A percentile compares a stretch with the other conserved stretches of the same genome.
These are phyloP conservation scores for Kazachstania sp. DNA, from an alignment of 1,139 yeast species.

Conservation along the genomic window DNA sequence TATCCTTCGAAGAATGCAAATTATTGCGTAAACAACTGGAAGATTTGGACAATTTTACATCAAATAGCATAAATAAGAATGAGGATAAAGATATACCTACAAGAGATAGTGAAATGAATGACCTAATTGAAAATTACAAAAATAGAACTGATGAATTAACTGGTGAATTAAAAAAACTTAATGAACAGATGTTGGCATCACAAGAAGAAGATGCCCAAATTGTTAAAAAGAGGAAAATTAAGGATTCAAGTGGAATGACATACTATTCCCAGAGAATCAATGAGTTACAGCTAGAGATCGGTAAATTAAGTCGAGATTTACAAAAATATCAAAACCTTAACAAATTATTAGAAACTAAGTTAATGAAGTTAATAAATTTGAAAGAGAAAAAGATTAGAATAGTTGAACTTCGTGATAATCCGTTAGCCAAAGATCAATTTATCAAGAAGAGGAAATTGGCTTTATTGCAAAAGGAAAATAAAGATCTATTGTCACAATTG, in stretches of 20 bases:
- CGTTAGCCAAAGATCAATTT: constrained; percentile 55
- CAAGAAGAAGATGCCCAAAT: constrained; percentile 17
- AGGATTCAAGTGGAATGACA: constrained; percentile 21
- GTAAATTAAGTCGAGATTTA: constrained; percentile 35
- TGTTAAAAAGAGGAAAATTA: constrained; percentile 28
- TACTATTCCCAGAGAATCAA: constrained; percentile 33
- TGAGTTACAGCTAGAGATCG: constrained; percentile 38
- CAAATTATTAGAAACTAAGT: constrained; percentile 32
- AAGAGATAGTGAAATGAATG: constrained; percentile 32
- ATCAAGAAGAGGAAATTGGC: constrained; percentile 50
- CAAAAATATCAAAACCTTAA: constrained; percentile 34
- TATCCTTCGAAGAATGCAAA: constrained; percentile 55
- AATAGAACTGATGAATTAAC: constrained; percentile 42
- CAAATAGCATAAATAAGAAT: constrained; percentile 10
- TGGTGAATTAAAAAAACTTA: constrained; percentile 31
- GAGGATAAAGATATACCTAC: constrained; percentile 7
- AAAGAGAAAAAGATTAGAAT: constrained; percentile 42
- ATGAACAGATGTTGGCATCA: constrained; percentile 23
- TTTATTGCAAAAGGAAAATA: constrained; percentile 51
- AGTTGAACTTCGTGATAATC: constrained; percentile 59
- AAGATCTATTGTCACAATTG: constrained; percentile 36
- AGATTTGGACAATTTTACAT: constrained; percentile 19
- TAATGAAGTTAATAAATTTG: constrained; percentile 30
- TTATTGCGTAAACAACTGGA: constrained; percentile 47
- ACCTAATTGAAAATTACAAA: constrained; percentile 53